Evolutionary conservation across 2,329 filamentous ascomycete species (phyloP).

Genomic region (Tolypocladium amazonense): DNA sequence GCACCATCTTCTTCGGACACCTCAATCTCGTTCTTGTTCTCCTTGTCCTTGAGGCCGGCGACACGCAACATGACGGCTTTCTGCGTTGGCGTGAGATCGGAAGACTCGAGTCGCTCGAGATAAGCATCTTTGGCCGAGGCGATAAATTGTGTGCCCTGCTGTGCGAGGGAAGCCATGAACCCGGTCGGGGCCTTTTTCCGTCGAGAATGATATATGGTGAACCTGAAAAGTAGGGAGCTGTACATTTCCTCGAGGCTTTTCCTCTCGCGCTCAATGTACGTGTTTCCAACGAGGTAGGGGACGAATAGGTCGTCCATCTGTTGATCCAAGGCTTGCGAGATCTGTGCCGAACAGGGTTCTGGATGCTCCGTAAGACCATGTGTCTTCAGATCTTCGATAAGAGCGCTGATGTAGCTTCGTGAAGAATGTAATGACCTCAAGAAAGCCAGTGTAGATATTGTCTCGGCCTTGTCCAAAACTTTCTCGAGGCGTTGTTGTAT

Average conservation of each 20-base stretch:
- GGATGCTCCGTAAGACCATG: slow-evolving; percentile 94
- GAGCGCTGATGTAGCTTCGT: slow-evolving; percentile 71
- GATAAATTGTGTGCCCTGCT: slow-evolving; percentile 80
- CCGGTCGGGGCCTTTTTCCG: slow-evolving; percentile 82
- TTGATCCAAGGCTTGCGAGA: slow-evolving; percentile 63
- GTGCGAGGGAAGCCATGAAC: slow-evolving; percentile 85
- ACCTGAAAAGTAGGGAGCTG: slow-evolving; percentile 90
- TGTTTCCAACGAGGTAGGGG: slow-evolving; percentile 57
- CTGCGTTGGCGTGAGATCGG: slow-evolving; percentile 78
- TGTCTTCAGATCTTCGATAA: slow-evolving; percentile 87
- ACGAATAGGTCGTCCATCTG: slow-evolving; percentile 70
- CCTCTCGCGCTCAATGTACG: slow-evolving; percentile 60
- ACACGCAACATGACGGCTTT: slow-evolving; percentile 85
- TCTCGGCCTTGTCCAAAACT: slow-evolving; percentile 89
- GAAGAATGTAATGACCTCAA: slow-evolving; percentile 84
- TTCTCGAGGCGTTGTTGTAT: slow-evolving; percentile 93
- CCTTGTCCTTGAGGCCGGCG: slow-evolving; percentile 69
- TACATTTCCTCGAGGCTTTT: slow-evolving; percentile 70
- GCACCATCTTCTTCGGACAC: slow-evolving; percentile 83
- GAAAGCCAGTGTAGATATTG: slow-evolving; percentile 85
- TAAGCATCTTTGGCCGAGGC: slow-evolving; percentile 85
- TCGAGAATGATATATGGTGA: slow-evolving; percentile 84
- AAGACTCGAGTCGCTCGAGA: slow-evolving; percentile 77
- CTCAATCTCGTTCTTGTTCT: slow-evolving; percentile 76
- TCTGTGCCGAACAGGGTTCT: slow-evolving; percentile 79